These are phyloP conservation scores for Teratosphaeria zuluensis DNA, from an alignment of 2,329 filamentous ascomycete genomes.

Conservation along the genomic window DNA sequence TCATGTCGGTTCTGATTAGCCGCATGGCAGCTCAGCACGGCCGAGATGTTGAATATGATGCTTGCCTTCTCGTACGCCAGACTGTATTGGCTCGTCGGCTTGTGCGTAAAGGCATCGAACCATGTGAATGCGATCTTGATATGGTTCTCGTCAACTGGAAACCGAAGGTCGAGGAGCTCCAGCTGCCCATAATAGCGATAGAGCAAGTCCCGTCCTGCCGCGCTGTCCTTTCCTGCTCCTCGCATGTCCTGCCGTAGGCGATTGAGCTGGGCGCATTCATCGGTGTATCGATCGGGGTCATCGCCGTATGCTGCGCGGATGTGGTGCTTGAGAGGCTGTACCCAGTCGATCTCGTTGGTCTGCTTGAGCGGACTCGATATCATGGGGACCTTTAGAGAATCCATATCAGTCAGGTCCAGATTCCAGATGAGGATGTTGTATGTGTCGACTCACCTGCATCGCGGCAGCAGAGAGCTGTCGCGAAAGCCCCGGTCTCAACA, in stretches of 20 bases:
- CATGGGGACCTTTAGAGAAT: slow-evolving; percentile 67
- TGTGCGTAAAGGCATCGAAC: slow-evolving; percentile 99
- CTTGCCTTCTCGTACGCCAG: slow-evolving; percentile 97
- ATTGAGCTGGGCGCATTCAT: slow-evolving; percentile 92
- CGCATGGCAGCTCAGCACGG: slow-evolving; percentile 90
- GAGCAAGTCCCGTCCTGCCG: slow-evolving; percentile 80
- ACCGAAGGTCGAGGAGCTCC: slow-evolving; percentile 84
- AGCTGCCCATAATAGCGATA: slow-evolving; percentile 98
- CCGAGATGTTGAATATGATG: slow-evolving; percentile 98
- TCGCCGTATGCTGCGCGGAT: slow-evolving; percentile 92
- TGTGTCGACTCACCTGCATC: neutral
- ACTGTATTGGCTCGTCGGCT: slow-evolving; percentile 92
- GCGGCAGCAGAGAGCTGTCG: slow-evolving; percentile 22
- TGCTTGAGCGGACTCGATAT: slow-evolving; percentile 83
- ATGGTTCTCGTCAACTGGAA: slow-evolving; percentile 96
- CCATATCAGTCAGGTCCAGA: neutral
- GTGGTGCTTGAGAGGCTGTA: slow-evolving; percentile 81
- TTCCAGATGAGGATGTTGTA: neutral
- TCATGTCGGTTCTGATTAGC: slow-evolving; percentile 86
- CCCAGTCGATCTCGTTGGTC: slow-evolving; percentile 98
- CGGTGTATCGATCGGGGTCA: slow-evolving; percentile 87
- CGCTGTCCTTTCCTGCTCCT: slow-evolving; percentile 92
- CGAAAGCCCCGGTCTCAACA: slow-evolving; percentile 18
- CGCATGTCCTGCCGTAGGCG: slow-evolving; percentile 96
- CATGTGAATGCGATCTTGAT: slow-evolving; percentile 99